A percentile compares a stretch with the other conserved stretches of the same genome.
These are phyloP conservation scores for Trichoderma sp. DNA, from an alignment of 2,329 filamentous ascomycete genomes.

Conservation along the genomic window DNA sequence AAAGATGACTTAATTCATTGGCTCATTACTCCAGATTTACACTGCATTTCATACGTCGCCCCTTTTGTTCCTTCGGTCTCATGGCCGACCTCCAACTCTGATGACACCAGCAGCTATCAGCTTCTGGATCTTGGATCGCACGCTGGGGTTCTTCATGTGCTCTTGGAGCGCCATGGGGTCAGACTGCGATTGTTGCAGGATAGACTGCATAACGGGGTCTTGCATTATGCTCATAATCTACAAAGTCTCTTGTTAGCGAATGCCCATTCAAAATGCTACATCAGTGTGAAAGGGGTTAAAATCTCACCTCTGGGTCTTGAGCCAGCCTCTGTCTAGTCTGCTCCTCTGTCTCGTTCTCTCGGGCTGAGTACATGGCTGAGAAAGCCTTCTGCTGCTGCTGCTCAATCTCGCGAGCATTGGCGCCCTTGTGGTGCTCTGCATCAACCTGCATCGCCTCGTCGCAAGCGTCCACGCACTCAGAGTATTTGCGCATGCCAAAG, in stretches of 20 bases:
- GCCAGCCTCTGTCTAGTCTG: conserved; percentile 89
- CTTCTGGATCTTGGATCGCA: conserved; percentile 90
- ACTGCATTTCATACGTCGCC: background rate
- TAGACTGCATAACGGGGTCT: conserved; percentile 96
- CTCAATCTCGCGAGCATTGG: conserved; percentile 88
- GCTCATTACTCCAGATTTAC: conserved; percentile 14
- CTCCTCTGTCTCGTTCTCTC: conserved; percentile 93
- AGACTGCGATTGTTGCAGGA: conserved; percentile 92
- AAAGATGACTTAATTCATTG: conserved; percentile 6
- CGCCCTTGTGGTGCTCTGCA: conserved; percentile 61
- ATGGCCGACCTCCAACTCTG: conserved; percentile 55
- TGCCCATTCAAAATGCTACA: background rate
- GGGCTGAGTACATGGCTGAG: conserved; percentile 81
- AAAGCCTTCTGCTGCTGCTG: conserved; percentile 92
- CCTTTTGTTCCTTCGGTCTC: background rate
- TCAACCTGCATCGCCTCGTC: conserved; percentile 77
- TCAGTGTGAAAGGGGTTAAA: background rate
- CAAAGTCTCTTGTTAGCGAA: background rate
- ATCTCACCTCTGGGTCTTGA: conserved; percentile 80
- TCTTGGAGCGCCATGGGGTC: conserved; percentile 91
- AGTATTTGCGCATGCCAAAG: conserved; percentile 98
- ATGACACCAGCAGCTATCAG: conserved; percentile 91
- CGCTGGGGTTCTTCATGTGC: conserved; percentile 90
- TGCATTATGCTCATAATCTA: conserved; percentile 86
- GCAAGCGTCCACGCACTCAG: conserved; percentile 87